Evolutionary conservation across 257 asterid species (phyloP).

Genomic region (Solanum acaule): DNA sequence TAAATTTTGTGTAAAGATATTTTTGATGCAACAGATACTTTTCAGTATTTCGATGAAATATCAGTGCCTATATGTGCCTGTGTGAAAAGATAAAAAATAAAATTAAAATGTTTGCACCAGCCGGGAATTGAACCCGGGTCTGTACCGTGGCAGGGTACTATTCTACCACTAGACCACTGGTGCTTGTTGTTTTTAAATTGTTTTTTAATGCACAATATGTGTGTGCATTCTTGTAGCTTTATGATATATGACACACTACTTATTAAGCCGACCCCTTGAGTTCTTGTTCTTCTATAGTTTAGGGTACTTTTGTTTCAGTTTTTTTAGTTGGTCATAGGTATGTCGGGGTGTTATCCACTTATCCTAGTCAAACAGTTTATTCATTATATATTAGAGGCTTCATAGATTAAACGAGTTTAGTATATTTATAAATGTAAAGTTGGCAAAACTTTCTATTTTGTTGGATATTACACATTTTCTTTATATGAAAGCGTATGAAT

Average conservation of each 20-base stretch:
- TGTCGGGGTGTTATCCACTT: not conserved
- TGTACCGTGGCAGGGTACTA: constrained; percentile 94
- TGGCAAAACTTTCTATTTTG: not conserved
- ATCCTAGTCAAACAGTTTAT: not conserved
- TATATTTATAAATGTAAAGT: too few relatives aligned
- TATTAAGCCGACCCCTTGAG: not conserved
- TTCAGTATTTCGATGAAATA: not conserved
- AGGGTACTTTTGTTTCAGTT: not conserved
- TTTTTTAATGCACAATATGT: too few relatives aligned
- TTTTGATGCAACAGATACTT: not conserved
- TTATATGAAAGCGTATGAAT: not conserved
- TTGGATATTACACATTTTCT: not conserved
- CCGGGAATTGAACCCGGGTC: constrained; percentile 95
- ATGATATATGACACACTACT: not conserved
- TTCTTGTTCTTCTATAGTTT: not conserved
- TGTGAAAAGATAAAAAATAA: too few relatives aligned
- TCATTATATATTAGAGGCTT: too few relatives aligned
- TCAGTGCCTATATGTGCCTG: too few relatives aligned
- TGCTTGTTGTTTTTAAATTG: constrained; percentile 4
- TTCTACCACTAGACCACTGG: constrained; percentile 96
- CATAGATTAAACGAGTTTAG: not conserved
- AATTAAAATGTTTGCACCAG: constrained; percentile 38
- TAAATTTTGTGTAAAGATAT: not conserved
- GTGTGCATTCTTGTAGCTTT: too few relatives aligned
- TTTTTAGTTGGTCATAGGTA: too few relatives aligned